Base-by-base conservation (phyloP, 495 filamentous ascomycete genomes). In the Penicillium desertorum region DNA sequence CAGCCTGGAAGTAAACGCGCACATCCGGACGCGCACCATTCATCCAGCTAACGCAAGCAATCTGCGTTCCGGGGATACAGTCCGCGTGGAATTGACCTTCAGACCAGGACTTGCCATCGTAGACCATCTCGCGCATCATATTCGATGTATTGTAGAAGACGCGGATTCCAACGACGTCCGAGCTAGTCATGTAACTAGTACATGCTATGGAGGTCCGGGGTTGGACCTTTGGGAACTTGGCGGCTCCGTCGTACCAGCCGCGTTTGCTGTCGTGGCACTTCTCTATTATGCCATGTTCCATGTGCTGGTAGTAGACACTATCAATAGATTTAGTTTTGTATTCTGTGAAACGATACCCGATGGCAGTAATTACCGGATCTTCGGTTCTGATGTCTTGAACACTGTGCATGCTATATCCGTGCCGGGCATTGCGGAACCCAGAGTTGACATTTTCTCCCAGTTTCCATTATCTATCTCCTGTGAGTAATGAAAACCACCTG, bases 1-100 rank as follows among this genome's bases (percentile, higher is more conserved):
- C 61, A 23, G 59, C 61, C 56, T 64, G 61, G 43, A 66, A 58
- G 29, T 66, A 66, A 14, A 66, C 12, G 3, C 63, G 51, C 8
- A 59, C 41, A 12, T 59, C 32, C 0, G 62, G n/a, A 9, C 47
- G 45, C 5, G 45, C 34, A 0, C 52, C 59, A 34, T 45, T 48
- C 3, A 52, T 50, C 60, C 63, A 66, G 22, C 44, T 58, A 19
- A 61, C 45, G 5, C 42, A 46, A 1, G 60, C 39, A 7, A 61
- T 41, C 23, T 66, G 50, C n/a, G 57, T 58, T 1, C 60, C 63
- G 4, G 50, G 60, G 19, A 63, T 60, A 30, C 60, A 51, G 17
- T 44, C 27, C 7, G 41, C 46, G 12, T 54, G n/a, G 45, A 61
- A 43, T 8, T 61, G 14, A 6, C 51, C 51, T 32, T 52, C 45